Evolutionary conservation across 495 filamentous ascomycete genomes (phyloP).

Genomic region (Aspergillus homomorphus): DNA sequence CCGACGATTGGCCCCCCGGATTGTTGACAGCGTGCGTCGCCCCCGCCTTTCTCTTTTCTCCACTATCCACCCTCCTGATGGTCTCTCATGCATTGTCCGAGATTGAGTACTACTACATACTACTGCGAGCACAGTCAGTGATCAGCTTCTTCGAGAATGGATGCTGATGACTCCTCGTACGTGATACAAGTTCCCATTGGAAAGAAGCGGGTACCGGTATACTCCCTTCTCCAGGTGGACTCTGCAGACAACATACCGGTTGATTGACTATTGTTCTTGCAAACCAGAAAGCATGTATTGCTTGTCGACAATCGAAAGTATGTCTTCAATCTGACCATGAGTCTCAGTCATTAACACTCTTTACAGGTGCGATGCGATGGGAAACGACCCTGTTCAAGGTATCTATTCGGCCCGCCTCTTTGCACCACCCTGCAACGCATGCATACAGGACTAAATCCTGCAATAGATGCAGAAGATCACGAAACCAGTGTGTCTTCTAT

Average conservation of each 20-base stretch:
- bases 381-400: constrained; percentile 39
- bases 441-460: neutral
- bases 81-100: neutral
- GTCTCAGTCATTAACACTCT: constrained; percentile 8
- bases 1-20: too few species aligned
- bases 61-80: neutral
- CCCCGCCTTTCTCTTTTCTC: neutral
- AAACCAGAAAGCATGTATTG: constrained; percentile 36
- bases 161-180: constrained; percentile 27
- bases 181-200: constrained; percentile 27
- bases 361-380: constrained; percentile 39
- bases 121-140: too few species aligned
- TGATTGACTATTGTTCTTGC: neutral
- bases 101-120: too few species aligned
- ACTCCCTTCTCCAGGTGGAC: neutral
- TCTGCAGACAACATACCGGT: neutral
- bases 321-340: neutral
- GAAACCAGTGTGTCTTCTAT: constrained; percentile 38
- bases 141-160: constrained; percentile 12
- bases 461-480: constrained; percentile 32
- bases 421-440: neutral
- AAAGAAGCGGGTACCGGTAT: constrained; percentile 43
- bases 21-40: neutral
- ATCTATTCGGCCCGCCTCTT: neutral
- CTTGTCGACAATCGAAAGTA: constrained; percentile 40